Evolutionary conservation across 768 basidiomycete genomes (phyloP), one percentile per base, ranked within the genome.

Genomic region (Trametes gibbosa): DNA sequence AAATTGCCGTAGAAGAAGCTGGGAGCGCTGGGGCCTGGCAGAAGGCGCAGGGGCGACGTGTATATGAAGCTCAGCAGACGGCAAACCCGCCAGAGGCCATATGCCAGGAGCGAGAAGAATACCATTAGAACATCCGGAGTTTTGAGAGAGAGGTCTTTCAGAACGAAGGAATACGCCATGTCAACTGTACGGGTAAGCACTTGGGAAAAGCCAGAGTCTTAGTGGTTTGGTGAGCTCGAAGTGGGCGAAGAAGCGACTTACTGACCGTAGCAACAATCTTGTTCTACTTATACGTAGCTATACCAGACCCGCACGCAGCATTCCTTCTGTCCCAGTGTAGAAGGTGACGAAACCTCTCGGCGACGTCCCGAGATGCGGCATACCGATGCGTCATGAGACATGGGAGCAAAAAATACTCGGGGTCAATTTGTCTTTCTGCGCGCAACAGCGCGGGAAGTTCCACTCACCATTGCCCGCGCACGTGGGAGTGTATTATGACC

Each of bases 1-100:
- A 83, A 58, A 62, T 84, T 79, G 9, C 85, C 84, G 57, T 72
- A 82, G 10, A 87, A 45, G 50, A 72, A 71, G 62, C 75, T 81
- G 0, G 73, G 53, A 49, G 66, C 77, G 13, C 75, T 71, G 1
- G 84, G 84, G 1, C 84, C 84, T 2, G 77, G 84, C 73, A 84
- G 63, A 35, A 72, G 58, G 14, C 76, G 74, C 21, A 84, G 63
- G 3, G 80, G 77, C 0, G 81, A 81, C 17, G 34, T 23, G 50
- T 46, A 51, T 25, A 55, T 35, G 35, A 55, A 48, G n/a, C 9
- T 25, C 23, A 23, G 39, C 9, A 6, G 4, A 3, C 25, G 21
- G 17, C 40, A 55, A 23, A 55, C 16, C 25, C 19, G 35, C 54
- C 54, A 55, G 14, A 39, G 2, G 0, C n/a, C n/a, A 39, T 47